Base-by-base conservation (phyloP, 2,329 filamentous ascomycete genomes). In the Calonectria ilicicola region DNA sequence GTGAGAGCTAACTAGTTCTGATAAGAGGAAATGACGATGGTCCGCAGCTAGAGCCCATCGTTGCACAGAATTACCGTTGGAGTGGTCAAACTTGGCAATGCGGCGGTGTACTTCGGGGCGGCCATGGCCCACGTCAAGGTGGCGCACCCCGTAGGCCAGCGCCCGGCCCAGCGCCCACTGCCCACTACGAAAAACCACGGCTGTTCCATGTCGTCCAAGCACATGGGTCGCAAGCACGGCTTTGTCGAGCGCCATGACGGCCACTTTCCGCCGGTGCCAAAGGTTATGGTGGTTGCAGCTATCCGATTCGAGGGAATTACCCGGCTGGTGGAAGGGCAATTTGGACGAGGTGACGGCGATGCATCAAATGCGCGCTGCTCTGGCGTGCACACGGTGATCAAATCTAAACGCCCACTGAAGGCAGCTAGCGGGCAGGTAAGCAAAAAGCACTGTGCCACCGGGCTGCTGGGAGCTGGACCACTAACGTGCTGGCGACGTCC, bases 41-140 rank as follows among this genome's bases (percentile, higher is more conserved):
- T 32, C 58, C 21, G 53, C 44, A 64, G 26, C 58, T 44, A 46
- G 32, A 32, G 47, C 38, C 32, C 42, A 47, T 27, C 38, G 56
- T 63, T 35, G 56, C 32, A 69, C 67, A 71, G 53, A 63, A 71
- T 63, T 71, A 67, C 69, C 69, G 69, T 71, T 71, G 69, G 64
- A 67, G 56, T 67, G 62, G 63, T 46, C 53, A 58, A 51, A 60
- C 69, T 70, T 70, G 69, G 69, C 63, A 53, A 44, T 63, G 64
- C 69, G 69, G 64, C 69, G 51, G 69, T 71, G 69, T 71, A 38
- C 60, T 63, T 67, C 64, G 69, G 69, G 63, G 64, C 53, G 56
- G 17, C 63, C 51, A 56, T 51, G 66, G 58, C 40, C 69, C 53
- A 67, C 63, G 64, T 27, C 40, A 63, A 44, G 69, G 69, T 67